Evolutionary conservation across 495 filamentous ascomycete species (phyloP), one percentile per base, ranked within the genome.

Genomic region (Aspergillus nanangensis): DNA sequence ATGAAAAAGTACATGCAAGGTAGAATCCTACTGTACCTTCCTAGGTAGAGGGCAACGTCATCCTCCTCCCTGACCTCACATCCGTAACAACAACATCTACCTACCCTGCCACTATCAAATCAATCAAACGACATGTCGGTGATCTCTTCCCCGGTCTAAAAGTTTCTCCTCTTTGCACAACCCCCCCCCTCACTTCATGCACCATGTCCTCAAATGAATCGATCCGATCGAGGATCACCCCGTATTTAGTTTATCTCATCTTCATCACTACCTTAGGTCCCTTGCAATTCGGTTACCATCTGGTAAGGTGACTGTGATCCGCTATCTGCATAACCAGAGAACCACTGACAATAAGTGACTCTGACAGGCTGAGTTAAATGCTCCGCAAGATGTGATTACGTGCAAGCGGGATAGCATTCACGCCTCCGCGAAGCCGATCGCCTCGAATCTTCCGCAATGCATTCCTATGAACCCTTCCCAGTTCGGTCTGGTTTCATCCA

Each of bases 221-320:
- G 15, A 41, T 36, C 23, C 55, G 17, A 29, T 62, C 55, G 3
- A 58, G 40, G 42, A 61, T 70, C 32, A 87, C 85, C 13, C 66
- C 74, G 27, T 90, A 87, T 56, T 70, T 91, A 41, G 51, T 83
- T 53, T 72, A 82, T 51, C 63, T 87, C 33, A 71, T 90, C 24
- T 65, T 75, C 36, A 73, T 87, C 55, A 72, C 75, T 38, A 87
- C 84, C 4, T 58, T 94, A 13, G 91, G 90, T 4, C 87, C 93
- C 2, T 77, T 96, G 8, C 90, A 95, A 56, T 97, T 96, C 55
- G 93, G 94, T 17, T 96, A 85, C 61, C 94, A 97, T 66, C 64
- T 98, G 65, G 92, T 95, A 78, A 18, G 25, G 11, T 29, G 25
- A 5, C 5, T 5, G 11, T 11, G 11, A 29, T 29, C 25, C 7